Conservation (phyloP, 2,329 filamentous ascomycete species). For the Scopulariopsis brevicaulis region DNA sequence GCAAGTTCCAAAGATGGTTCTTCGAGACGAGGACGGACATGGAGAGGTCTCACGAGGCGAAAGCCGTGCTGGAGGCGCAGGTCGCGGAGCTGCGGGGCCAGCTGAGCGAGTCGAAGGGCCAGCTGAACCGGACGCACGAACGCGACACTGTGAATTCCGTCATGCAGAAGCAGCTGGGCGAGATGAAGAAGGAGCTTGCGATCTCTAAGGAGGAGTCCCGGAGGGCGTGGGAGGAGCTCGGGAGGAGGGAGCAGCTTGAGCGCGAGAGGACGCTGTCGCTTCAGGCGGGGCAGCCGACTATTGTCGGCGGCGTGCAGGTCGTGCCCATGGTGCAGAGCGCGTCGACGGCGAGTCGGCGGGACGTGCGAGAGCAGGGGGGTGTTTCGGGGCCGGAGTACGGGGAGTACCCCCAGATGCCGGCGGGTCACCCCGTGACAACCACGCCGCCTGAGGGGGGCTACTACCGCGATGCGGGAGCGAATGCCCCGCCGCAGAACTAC, state of each 20-base stretch:
- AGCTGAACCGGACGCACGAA: slow-evolving; percentile 50
- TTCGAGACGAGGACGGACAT: slow-evolving; percentile 86
- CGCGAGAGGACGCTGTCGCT: slow-evolving; percentile 78
- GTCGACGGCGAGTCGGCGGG: slow-evolving; percentile 35
- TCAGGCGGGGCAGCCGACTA: slow-evolving; percentile 74
- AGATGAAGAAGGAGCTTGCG: slow-evolving; percentile 84
- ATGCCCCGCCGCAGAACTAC: slow-evolving; percentile 7
- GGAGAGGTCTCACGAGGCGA: slow-evolving; percentile 72
- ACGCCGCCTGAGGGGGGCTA: slow-evolving; percentile 12
- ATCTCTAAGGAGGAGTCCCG: slow-evolving; percentile 96
- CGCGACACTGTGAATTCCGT: slow-evolving; percentile 53
- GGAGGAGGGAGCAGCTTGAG: slow-evolving; percentile 85
- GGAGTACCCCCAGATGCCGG: slow-evolving; percentile 27
- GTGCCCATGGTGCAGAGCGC: slow-evolving; percentile 78
- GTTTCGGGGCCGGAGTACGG: background rate
- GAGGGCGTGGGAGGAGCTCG: slow-evolving; percentile 93
- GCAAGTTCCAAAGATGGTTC: slow-evolving; percentile 98
- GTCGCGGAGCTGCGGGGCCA: slow-evolving; percentile 65
- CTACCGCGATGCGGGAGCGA: slow-evolving; percentile 13
- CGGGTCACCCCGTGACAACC: slow-evolving; percentile 18
- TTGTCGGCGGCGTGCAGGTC: slow-evolving; percentile 89
- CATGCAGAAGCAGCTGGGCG: slow-evolving; percentile 66
- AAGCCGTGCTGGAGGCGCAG: slow-evolving; percentile 65
- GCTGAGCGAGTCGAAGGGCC: slow-evolving; percentile 45
- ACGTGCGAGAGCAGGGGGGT: slow-evolving; percentile 26